Base-by-base conservation (phyloP, 2,329 filamentous ascomycete genomes). In the Helotiales sp. region DNA sequence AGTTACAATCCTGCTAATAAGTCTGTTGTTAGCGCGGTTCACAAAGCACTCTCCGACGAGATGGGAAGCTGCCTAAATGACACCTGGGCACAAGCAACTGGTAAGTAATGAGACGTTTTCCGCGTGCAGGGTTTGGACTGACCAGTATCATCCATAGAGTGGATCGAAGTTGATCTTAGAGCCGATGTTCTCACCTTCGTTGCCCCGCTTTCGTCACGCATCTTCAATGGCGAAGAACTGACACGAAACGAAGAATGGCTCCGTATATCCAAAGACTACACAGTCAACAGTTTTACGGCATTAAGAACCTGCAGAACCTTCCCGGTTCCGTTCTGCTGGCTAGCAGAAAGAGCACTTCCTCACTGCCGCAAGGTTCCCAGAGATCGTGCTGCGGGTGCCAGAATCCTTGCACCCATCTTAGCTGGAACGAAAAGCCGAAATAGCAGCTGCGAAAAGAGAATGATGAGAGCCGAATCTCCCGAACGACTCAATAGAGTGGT, bases 401-500 rank as follows among this genome's bases (percentile, higher is more conserved):
- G 37, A 40, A 40, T 40, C 37, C 37, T 40, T 15, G 37, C 37
- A 40, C 37, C 37, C 2, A 40, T 40, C 17, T 40, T 40, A 40
- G 13, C 37, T 15, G 37, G 37, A n/a, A 17, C 37, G 37, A 13
- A 40, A 17, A 40, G 37, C 37, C 37, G 37, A 40, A 6, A 40
- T 40, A 40, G 10, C 37, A 40, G 37, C 13, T 40, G 37, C 37
- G 13, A 17, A 17, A 40, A 11, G 11, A 40, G 13, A 40, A 15
- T 11, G 13, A 17, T 15, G 37, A 40, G 37, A 40, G 13, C 37
- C 37, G 6, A 40, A 40, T 17, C 34, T 59, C 24, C 57, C 32
- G 7, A 37, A 59, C 10, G 57, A 59, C 22, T 59, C 57, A 0
- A 59, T 59, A 28, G 34, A 59, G 34, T 59, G 57, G 57, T 30